Evolutionary conservation across 176 grass and related monocot genomes (phyloP).

Genomic region (Oryza meyeriana): DNA sequence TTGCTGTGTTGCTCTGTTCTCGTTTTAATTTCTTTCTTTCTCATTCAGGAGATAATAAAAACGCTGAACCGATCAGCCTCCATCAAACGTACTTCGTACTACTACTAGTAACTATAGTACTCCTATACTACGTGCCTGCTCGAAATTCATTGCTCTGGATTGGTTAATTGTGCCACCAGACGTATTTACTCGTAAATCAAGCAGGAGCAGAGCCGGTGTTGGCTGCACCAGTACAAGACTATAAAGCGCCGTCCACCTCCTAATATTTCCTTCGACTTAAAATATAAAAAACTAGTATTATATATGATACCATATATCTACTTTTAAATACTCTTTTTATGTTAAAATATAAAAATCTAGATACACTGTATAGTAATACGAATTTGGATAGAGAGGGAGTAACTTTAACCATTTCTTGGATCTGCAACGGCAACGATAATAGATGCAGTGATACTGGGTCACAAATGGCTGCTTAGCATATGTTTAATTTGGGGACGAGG

Average conservation of each 20-base stretch:
- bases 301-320: too few species aligned
- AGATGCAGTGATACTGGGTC: too few species aligned
- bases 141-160: neutral
- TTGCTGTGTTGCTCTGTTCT: neutral
- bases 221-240: neutral
- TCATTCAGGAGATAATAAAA: neutral
- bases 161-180: neutral
- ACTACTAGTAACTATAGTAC: neutral
- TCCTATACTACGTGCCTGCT: neutral
- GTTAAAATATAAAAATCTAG: too few species aligned
- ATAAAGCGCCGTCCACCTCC: neutral
- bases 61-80: neutral
- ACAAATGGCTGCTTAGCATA: too few species aligned
- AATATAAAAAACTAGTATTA: too few species aligned
- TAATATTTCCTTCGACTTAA: too few species aligned
- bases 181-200: neutral
- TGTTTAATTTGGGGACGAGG: too few species aligned
- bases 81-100: neutral
- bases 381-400: too few species aligned
- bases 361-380: too few species aligned
- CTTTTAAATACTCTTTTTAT: too few species aligned
- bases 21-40: neutral
- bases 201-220: neutral
- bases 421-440: too few species aligned
- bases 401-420: too few species aligned